Conservation (phyloP, 179 eudicot genomes). For the Pouteria campechiana region DNA sequence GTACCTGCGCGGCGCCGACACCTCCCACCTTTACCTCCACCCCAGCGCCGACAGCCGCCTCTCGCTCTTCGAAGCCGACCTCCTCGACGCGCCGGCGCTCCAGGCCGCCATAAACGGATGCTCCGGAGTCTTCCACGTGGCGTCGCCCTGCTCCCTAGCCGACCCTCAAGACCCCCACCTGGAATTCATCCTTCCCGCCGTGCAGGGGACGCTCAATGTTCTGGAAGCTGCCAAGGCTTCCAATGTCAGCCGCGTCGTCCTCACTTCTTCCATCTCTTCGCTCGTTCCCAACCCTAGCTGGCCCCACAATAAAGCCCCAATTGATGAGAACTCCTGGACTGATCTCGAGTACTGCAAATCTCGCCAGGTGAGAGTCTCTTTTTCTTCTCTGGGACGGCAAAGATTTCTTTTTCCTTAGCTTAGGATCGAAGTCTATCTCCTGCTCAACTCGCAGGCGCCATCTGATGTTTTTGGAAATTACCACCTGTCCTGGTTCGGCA, state of each 20-base stretch:
- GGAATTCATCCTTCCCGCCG: slow-evolving; percentile 72
- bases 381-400: too few relatives aligned
- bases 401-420: too few relatives aligned
- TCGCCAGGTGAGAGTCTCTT: slow-evolving; percentile 32
- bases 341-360: slow-evolving; percentile 71
- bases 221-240: slow-evolving; percentile 45
- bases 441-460: too few relatives aligned
- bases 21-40: slow-evolving; percentile 44
- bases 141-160: slow-evolving; percentile 70
- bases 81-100: slow-evolving; percentile 46
- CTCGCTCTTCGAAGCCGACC: slow-evolving; percentile 46
- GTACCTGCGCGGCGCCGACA: slow-evolving; percentile 46
- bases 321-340: slow-evolving; percentile 82
- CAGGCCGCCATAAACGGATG: slow-evolving; percentile 39
- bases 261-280: slow-evolving; percentile 73
- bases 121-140: slow-evolving; percentile 76
- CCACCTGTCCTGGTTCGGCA: too few relatives aligned
- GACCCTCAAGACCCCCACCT: slow-evolving; percentile 58
- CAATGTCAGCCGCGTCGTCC: slow-evolving; percentile 55
- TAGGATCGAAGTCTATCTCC: too few relatives aligned
- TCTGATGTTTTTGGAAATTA: too few relatives aligned
- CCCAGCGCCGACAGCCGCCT: slow-evolving; percentile 19
- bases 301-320: slow-evolving; percentile 19
- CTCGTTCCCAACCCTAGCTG: slow-evolving; percentile 76
- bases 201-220: slow-evolving; percentile 69